Evolutionary conservation across 495 filamentous ascomycete genomes (phyloP), one percentile per base, ranked within the genome.

Genomic region (Annulohypoxylon stygium): DNA sequence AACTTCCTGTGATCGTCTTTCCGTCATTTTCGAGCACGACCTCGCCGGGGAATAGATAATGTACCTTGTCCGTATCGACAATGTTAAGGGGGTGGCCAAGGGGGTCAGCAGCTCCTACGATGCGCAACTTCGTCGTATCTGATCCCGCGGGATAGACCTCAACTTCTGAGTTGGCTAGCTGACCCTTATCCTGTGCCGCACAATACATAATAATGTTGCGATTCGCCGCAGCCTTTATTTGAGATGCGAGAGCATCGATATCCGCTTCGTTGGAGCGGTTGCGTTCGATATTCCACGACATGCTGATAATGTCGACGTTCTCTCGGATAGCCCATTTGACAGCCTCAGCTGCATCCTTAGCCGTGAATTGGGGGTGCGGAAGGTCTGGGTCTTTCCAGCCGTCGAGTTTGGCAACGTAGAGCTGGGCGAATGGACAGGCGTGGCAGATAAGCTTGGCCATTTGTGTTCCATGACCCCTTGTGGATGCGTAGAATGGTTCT

Each of bases 371-470:
- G 54, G 72, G 69, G 11, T 68, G 58, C 10, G 60, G 58, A 11
- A 76, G 67, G 12, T 83, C 77, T 26, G 64, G 64, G 20, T 67
- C 64, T 30, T 60, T 67, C 64, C 64, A 67, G 4, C 64, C 64
- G 20, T 83, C 73, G 1, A 85, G 70, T 43, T 76, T 75, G 3
- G 78, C 64, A 3, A 82, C 66, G 62, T 80, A 84, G 1, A 85
- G 62, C 45, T 78, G 33, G 2, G 67, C 81, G 25, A 65, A 55
- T 0, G 81, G 83, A 60, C 78, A 84, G 2, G 84, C 65, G 23
- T 71, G 63, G 41, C 67, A 65, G n/a, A 85, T 80, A 8, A 79
- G 61, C 30, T 62, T 76, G 2, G 81, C 83, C 82, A 85, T 85
- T 48, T 74, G 51, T 0, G 83, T 85, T 0, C 83, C 83, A 58